Percentiles rank a stretch among this genome's conserved stretches.
Conservation (phyloP, 2,329 filamentous ascomycete species). For the Rhynchosporium graminicola region DNA sequence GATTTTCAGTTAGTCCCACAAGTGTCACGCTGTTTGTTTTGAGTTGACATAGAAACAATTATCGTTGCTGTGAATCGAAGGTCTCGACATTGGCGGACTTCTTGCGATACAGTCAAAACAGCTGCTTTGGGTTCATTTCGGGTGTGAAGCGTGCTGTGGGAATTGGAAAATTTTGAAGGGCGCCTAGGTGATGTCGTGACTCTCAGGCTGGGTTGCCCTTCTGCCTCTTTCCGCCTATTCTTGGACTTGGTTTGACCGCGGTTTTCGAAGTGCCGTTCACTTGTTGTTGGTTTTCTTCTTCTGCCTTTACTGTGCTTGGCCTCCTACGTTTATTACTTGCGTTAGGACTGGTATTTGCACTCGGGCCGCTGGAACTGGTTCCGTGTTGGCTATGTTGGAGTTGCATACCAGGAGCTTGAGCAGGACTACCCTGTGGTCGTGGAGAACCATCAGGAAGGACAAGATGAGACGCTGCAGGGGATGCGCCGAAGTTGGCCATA, state of each 20-base stretch:
- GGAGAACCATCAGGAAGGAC: conserved; percentile 61
- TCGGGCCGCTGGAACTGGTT: conserved; percentile 64
- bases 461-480: conserved; percentile 60
- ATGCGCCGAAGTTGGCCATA: conserved; percentile 53
- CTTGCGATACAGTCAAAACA: neutral
- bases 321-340: conserved; percentile 44
- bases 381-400: conserved; percentile 69
- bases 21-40: conserved; percentile 4
- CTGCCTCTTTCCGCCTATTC: conserved; percentile 43
- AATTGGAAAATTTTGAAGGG: neutral
- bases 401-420: conserved; percentile 64
- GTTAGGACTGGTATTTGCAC: conserved; percentile 59
- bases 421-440: conserved; percentile 58
- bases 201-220: conserved; percentile 37
- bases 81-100: neutral
- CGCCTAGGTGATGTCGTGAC: neutral
- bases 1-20: neutral
- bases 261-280: conserved; percentile 38
- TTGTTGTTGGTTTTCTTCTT: conserved; percentile 36
- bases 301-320: conserved; percentile 44
- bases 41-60: neutral
- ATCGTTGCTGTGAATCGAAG: neutral
- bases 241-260: conserved; percentile 44
- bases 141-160: neutral
- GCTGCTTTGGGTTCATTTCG: neutral